Base-by-base conservation (phyloP, 345 rosid genomes). In the Pistacia atlantica region DNA sequence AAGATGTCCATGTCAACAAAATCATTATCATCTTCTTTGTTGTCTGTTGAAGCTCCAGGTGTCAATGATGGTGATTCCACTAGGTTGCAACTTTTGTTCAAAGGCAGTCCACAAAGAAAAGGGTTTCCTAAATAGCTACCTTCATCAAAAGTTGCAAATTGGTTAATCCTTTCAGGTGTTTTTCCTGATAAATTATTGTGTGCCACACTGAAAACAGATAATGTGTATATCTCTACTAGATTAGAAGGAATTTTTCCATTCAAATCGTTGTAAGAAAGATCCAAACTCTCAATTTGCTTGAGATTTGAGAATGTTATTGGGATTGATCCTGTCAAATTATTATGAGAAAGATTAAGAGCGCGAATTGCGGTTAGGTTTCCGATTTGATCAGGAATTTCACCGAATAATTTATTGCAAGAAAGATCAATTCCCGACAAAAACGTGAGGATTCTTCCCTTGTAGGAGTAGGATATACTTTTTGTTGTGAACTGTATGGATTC, bases 341-440 rank as follows among this genome's bases (percentile, higher is more conserved):
- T 89, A 45, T 74, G 77, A 11, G 92, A 86, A 0, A 87, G 14
- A 69, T 84, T 86, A 38, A 84, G 35, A 4, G 75, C 66, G 10
- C 33, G 16, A 2, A 81, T 77, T 1, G 1, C 33, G 11, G 16
- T 8, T 13, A 85, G 62, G 37, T 78, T 17, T 11, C 88, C 87
- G 0, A 89, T 0, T 56, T 81, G 79, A 7, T 0, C 1, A 0
- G 89, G 90, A 16, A 89, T 80, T 1, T 65, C 18, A 11, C 89
- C 88, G 0, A 22, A 54, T 0, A 87, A 65, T 20, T 79, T 77
- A 18, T 89, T 89, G 0, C 17, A 31, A 3, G 89, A 87, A 22
- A 87, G 42, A 58, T 89, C 89, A 0, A 85, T 3, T 45, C 87
- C 89, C 1, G 69, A 75, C 68, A 89, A 65, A 18, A 5, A 56